phyloP scores from a whole-genome alignment of 73 alveolate species.

The Paramecium octaurelia region DNA sequence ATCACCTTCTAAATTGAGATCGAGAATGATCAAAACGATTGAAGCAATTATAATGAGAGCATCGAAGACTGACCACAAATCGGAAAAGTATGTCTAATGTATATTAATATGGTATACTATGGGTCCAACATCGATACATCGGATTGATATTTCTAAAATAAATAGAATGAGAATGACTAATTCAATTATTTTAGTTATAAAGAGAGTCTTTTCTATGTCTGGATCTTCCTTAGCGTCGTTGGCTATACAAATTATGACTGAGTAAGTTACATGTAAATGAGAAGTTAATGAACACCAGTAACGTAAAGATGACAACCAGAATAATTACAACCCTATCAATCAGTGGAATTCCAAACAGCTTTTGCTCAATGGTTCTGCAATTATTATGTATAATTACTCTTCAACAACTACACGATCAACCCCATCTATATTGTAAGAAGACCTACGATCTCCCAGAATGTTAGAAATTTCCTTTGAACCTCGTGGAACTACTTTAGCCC shows the following conservation, averaged over 20 bases:
- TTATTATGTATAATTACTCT: not conserved
- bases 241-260: not conserved
- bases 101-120: not conserved
- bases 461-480: not conserved
- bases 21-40: slow-evolving; percentile 10
- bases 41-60: slow-evolving; percentile 27
- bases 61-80: not conserved
- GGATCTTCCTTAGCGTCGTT: not conserved
- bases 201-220: not conserved
- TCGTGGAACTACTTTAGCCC: not conserved
- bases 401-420: slow-evolving; percentile 25
- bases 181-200: slow-evolving; percentile 6
- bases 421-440: slow-evolving; percentile 31
- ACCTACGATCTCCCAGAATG: slow-evolving; percentile 28
- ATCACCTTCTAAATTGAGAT: not conserved
- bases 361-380: not conserved
- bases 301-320: not conserved
- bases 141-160: not conserved
- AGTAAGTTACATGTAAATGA: slow-evolving; percentile 36
- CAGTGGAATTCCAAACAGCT: not conserved
- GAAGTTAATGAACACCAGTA: slow-evolving; percentile 21
- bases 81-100: slow-evolving; percentile 3
- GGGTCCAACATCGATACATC: not conserved
- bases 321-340: not conserved
- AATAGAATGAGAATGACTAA: not conserved